A percentile compares a stretch with the other conserved stretches of the same genome.
Evolutionary conservation across 257 asterid species (phyloP).

Genomic region (Solanum sitiens): DNA sequence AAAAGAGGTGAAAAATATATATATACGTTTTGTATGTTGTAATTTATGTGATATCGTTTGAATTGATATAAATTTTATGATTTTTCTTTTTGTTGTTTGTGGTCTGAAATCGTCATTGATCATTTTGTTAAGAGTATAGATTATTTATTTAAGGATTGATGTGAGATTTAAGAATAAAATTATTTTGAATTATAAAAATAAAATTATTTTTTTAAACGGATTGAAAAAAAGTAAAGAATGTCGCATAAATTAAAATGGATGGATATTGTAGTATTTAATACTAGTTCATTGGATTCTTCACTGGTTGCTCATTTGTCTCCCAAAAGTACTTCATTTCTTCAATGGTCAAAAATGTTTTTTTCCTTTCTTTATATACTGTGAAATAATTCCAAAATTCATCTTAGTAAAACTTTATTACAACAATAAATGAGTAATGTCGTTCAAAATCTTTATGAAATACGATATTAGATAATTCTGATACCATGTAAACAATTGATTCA

Average conservation of each 20-base stretch:
- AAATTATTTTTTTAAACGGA: too few species aligned
- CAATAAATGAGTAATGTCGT: background rate
- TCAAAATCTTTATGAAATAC: background rate
- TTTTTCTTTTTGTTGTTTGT: background rate
- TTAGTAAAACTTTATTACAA: background rate
- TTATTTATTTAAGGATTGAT: too few species aligned
- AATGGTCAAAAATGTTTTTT: background rate
- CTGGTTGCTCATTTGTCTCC: background rate
- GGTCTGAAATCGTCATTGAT: background rate
- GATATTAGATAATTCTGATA: background rate
- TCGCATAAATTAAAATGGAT: too few species aligned
- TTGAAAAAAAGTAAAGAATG: too few species aligned
- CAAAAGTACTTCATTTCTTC: background rate
- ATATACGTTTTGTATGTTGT: too few species aligned
- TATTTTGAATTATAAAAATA: too few species aligned
- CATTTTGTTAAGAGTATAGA: background rate
- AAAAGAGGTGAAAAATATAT: background rate
- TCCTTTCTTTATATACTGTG: background rate
- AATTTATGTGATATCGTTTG: background rate
- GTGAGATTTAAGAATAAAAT: too few species aligned
- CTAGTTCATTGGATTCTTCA: background rate
- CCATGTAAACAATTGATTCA: background rate
- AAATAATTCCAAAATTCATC: background rate
- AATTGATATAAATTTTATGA: rapidly evolving
- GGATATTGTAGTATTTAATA: background rate